Conservation (phyloP, 2,329 filamentous ascomycete species). For the Xylaria sp. region DNA sequence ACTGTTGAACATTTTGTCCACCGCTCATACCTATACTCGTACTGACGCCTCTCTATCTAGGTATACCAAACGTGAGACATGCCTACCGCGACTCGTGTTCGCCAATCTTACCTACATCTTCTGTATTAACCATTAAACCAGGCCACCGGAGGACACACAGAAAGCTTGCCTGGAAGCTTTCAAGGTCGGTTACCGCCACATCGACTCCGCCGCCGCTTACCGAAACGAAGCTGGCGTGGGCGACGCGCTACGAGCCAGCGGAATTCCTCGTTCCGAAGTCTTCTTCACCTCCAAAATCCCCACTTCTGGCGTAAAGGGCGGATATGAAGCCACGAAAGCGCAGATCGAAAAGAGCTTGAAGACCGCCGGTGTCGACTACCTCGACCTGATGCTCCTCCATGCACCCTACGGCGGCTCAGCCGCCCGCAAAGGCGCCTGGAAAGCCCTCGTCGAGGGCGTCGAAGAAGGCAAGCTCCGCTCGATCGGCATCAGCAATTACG, state of each 20-base stretch:
- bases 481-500: constrained; percentile 73
- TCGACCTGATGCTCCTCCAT: constrained; percentile 74
- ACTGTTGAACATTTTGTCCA: no score
- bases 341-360: constrained; percentile 72
- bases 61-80: constrained; percentile 63
- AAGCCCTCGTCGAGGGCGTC: constrained; percentile 70
- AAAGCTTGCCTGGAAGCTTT: constrained; percentile 58
- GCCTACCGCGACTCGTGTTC: not conserved
- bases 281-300: constrained; percentile 69
- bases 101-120: not conserved
- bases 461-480: constrained; percentile 70
- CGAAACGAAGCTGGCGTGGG: constrained; percentile 62
- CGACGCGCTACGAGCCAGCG: constrained; percentile 55
- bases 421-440: constrained; percentile 69
- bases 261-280: constrained; percentile 58
- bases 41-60: constrained; percentile 47
- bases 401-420: constrained; percentile 67
- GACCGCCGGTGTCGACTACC: constrained; percentile 70
- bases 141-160: constrained; percentile 53
- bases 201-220: constrained; percentile 65
- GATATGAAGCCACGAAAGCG: constrained; percentile 71
- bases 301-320: constrained; percentile 47
- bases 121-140: constrained; percentile 37
- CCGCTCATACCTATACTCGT: not conserved
- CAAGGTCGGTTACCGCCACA: constrained; percentile 64